Evolutionary conservation across 2,329 filamentous ascomycete species (phyloP), one percentile per base, ranked within the genome.

Genomic region (Curvularia sp.): DNA sequence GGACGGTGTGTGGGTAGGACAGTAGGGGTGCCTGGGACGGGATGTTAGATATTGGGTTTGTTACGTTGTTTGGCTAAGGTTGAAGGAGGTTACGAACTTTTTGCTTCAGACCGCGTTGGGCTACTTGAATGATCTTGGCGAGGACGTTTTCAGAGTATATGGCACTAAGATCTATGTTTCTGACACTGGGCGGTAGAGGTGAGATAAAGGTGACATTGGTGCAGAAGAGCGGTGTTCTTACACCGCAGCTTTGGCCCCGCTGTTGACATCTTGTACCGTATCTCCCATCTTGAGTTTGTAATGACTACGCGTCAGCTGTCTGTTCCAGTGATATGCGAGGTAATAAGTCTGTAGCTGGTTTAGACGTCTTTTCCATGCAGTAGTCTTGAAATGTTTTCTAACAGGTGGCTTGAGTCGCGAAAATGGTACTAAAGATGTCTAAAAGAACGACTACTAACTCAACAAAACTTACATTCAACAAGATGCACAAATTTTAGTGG

Each of bases 101-200:
- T 54, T 69, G 62, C 30, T 70, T 71, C 0, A 70, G 33, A 2
- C 68, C 71, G 56, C 66, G 62, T 49, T 71, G 70, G 3, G 74
- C 73, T 22, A 75, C 74, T 61, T 76, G 74, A 4, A 74, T 49
- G 8, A 76, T 63, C 38, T 76, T 76, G 18, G 72, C 73, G 35
- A 57, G 52, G 0, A 70, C 66, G 49, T 70, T 76, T 46, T 75
- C 71, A 0, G 72, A 68, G 48, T 66, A 76, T 7, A 73, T 51
- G n/a, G 64, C 61, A 42, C 61, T 62, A 13, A 76, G 55, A 38
- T 76, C 63, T 20, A 73, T 49, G 9, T 67, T 70, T 49, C 61
- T 73, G 2, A 72, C 61, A 24, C 71, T 72, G 26, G 15, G 2
- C 13, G 22, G 20, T 7, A 55, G 33, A 5, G 15, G 33, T 50